phyloP scores from a whole-genome alignment of 257 asterid genomes.

The Haberlea rhodopensis region DNA sequence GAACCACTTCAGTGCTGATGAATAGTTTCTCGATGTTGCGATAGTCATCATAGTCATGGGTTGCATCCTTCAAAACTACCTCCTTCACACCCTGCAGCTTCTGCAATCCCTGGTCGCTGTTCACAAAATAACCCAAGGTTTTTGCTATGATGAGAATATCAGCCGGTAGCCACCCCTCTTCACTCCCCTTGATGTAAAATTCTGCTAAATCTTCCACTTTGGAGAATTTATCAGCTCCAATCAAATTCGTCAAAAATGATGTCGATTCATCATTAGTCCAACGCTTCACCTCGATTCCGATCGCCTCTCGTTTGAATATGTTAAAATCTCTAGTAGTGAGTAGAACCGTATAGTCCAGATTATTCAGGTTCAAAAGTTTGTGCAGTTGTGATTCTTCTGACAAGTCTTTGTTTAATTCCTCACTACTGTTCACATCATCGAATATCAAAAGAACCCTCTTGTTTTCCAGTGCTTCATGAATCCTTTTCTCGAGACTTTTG shows the following conservation, averaged over 20 bases:
- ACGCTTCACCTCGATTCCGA: constrained; percentile 21
- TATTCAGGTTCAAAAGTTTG: not conserved
- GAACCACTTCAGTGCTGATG: constrained; percentile 12
- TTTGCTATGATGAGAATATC: constrained; percentile 28
- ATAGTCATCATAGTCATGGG: not conserved
- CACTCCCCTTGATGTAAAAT: constrained; percentile 21
- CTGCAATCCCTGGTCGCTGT: not conserved
- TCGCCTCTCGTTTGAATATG: no score
- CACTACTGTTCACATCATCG: constrained; percentile 10
- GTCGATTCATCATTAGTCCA: constrained; percentile 17
- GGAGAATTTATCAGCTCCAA: not conserved
- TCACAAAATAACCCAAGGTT: constrained; percentile 17
- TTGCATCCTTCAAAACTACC: not conserved
- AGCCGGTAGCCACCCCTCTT: constrained; percentile 25
- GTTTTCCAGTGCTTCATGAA: not conserved
- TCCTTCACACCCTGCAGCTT: constrained; percentile 20
- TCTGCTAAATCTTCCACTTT: constrained; percentile 8
- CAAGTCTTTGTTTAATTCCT: not conserved
- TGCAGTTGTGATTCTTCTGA: not conserved
- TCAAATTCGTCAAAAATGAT: not conserved
- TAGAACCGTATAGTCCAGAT: not conserved
- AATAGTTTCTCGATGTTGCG: constrained; percentile 4
- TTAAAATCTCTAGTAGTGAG: not conserved
- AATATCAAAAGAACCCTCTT: constrained; percentile 28
- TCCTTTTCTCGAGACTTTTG: not conserved